Base-by-base conservation (phyloP, 2,329 filamentous ascomycete species). In the Verticillium zaregamsianum region DNA sequence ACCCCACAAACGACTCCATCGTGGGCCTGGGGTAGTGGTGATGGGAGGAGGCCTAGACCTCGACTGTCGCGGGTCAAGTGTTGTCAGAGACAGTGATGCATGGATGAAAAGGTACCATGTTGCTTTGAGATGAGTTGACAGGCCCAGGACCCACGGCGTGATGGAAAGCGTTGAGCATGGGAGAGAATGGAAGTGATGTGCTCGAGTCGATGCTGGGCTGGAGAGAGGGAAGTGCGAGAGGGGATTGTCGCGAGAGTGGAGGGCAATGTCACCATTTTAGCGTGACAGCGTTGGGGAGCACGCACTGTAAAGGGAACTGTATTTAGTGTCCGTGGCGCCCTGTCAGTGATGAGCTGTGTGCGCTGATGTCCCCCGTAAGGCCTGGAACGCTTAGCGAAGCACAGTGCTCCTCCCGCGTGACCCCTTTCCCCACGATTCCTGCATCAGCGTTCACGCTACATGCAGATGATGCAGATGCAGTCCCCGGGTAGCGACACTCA, bases 1-100 rank as follows among this genome's bases (percentile, higher is more conserved):
- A 66, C 23, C 60, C 62, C 23, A 66, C 60, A 58, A 63, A 66
- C 6, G 62, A 60, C 20, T 67, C 65, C 65, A 68, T 68, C 37
- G 57, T n/a, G 39, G 9, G 6, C 17, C 39, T n/a, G 20, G 45
- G 23, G 7, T 3, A n/a, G 20, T 52, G 12, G n/a, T 23, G 39
- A n/a, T 17, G 20, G 17, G 39, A n/a, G 5, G 17, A n/a, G 15
- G 39, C 20, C 15, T n/a, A 45, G 17, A 28, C 28, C 28, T 28
- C 28, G 28, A 28, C 28, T 28, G 28, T 28, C 28, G 28, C 28
- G 28, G 28, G 28, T 40, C 37, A 40, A 17, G 37, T n/a, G 37
- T 40, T 15, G 37, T 40, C 17, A 17, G 37, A 40, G 14, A 40
- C 37, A 17, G 15, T 17, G 37, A 15, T 17, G 15, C 37, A 40